phyloP scores from a whole-genome alignment of 371 early-diverging fungal genomes.

The Mucor saturninus region DNA sequence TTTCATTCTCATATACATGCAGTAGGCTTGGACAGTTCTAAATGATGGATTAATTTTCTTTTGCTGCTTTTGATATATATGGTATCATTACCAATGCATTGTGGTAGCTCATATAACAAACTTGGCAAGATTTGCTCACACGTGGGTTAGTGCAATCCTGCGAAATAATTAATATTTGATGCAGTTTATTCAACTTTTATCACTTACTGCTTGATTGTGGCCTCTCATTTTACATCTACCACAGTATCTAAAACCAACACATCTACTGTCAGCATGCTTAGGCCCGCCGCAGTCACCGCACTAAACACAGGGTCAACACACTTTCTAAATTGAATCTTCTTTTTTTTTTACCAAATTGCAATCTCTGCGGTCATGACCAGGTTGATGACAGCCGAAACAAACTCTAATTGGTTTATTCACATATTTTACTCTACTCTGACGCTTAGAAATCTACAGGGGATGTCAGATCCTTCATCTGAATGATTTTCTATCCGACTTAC shows the following conservation, averaged over 20 bases:
- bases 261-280: conserved; percentile 5
- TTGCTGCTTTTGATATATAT: not conserved
- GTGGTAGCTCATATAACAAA: conserved; percentile 18
- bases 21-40: conserved; percentile 18
- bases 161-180: not conserved
- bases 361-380: conserved; percentile 17
- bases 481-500: not conserved
- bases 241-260: conserved; percentile 17
- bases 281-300: conserved; percentile 19
- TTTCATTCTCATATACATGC: conserved; percentile 15
- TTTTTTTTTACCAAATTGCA: conserved; percentile 11
- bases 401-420: not conserved
- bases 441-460: conserved; percentile 4
- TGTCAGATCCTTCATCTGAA: not conserved
- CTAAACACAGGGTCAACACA: not conserved
- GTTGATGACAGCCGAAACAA: conserved; percentile 17
- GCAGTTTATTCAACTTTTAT: not conserved
- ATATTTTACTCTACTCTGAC: conserved; percentile 4
- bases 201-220: conserved; percentile 4
- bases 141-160: conserved; percentile 11
- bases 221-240: conserved; percentile 22
- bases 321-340: not conserved
- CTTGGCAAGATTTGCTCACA: not conserved
- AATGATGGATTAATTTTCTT: not conserved
- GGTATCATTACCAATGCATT: not conserved